phyloP scores from a whole-genome alignment of 202 grass and related monocot species.

The Cymbopogon flexuosus region DNA sequence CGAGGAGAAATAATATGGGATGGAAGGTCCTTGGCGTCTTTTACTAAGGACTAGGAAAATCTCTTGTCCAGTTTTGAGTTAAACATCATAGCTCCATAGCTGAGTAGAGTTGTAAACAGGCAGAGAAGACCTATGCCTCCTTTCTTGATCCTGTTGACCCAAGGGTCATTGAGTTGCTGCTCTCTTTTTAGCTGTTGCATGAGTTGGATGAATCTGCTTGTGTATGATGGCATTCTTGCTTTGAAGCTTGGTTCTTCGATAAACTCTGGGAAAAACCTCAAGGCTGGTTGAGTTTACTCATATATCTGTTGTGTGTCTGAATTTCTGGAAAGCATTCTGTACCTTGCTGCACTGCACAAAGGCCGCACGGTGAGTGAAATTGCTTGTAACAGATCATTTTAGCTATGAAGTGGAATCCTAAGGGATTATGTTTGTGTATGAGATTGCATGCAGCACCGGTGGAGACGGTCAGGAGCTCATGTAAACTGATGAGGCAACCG shows the following conservation, averaged over 20 bases:
- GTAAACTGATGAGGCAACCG: not conserved
- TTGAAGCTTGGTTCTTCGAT: not conserved
- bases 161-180: not conserved
- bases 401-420: not conserved
- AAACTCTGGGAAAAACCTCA: not conserved
- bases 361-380: not conserved
- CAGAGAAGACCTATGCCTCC: not conserved
- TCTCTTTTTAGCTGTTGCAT: not conserved
- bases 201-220: not conserved
- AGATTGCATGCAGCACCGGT: not conserved
- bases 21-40: conserved; percentile 51
- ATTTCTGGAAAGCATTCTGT: not conserved
- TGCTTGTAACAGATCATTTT: not conserved
- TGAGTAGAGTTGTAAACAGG: not conserved
- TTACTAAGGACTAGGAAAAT: conserved; percentile 20
- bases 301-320: not conserved
- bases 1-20: conserved; percentile 38
- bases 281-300: not conserved
- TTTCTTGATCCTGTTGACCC: not conserved
- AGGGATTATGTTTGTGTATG: not conserved
- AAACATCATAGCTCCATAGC: not conserved
- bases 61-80: not conserved
- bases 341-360: not conserved
- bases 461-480: not conserved
- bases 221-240: not conserved